Evolutionary conservation across 1,139 yeast species (phyloP).

Genomic region (Pneumocystis sp.): DNA sequence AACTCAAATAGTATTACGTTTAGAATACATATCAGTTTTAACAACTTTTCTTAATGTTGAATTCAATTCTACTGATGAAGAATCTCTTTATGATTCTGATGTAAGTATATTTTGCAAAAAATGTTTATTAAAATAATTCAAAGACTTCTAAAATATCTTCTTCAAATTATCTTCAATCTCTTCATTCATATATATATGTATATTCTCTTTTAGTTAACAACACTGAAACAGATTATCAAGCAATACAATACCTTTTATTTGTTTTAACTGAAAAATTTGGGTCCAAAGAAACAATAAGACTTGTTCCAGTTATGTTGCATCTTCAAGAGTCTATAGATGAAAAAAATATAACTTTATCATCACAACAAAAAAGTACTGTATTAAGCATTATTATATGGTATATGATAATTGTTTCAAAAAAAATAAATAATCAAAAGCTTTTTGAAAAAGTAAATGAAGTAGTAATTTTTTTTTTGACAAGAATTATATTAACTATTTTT

Average conservation of each 20-base stretch:
- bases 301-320: not conserved
- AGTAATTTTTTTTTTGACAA: not conserved
- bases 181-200: not conserved
- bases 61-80: not conserved
- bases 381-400: not conserved
- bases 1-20: not conserved
- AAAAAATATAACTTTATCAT: not conserved
- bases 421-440: not conserved
- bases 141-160: not conserved
- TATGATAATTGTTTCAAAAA: not conserved
- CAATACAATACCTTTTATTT: not conserved
- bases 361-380: not conserved
- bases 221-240: not conserved
- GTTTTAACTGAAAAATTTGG: not conserved
- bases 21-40: not conserved
- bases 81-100: not conserved
- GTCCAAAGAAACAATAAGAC: not conserved
- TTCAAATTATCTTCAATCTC: not conserved
- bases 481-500: not conserved
- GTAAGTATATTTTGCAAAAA: not conserved
- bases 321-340: not conserved
- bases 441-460: not conserved
- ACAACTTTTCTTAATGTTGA: not conserved
- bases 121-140: not conserved
- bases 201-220: not conserved